phyloP scores from a whole-genome alignment of 192 early-diverging fungal species.

The Dispira parvispora region DNA sequence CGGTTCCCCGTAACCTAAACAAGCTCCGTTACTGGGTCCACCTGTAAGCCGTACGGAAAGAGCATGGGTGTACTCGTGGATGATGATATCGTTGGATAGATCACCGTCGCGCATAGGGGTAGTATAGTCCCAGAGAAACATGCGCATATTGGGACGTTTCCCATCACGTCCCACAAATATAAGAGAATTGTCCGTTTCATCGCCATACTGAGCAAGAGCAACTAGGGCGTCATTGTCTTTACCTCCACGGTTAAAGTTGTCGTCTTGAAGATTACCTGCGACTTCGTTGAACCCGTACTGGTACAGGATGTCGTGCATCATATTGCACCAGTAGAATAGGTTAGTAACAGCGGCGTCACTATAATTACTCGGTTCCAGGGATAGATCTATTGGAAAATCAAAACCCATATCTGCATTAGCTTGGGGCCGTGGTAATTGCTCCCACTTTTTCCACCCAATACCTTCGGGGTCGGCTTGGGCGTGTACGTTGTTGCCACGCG shows the following conservation, averaged over 20 bases:
- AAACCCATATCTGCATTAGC: constrained; percentile 20
- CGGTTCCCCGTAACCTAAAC: constrained; percentile 71
- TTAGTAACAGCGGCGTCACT: constrained; percentile 64
- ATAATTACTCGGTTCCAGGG: constrained; percentile 20
- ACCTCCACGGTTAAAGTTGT: constrained; percentile 66
- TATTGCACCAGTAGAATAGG: constrained; percentile 87
- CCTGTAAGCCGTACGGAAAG: constrained; percentile 82
- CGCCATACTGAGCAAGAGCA: constrained; percentile 83
- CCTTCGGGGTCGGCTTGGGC: constrained; percentile 6
- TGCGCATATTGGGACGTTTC: constrained; percentile 63
- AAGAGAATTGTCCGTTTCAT: constrained; percentile 90
- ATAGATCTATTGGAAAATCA: constrained; percentile 25
- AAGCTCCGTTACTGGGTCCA: constrained; percentile 74
- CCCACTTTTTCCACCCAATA: no score
- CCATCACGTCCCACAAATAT: constrained; percentile 79
- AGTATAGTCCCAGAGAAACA: constrained; percentile 80
- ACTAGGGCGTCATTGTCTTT: constrained; percentile 63
- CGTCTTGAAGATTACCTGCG: constrained; percentile 89
- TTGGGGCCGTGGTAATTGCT: not conserved
- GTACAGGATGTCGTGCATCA: constrained; percentile 75
- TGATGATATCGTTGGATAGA: constrained; percentile 77
- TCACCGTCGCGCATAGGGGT: constrained; percentile 61
- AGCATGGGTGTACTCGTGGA: constrained; percentile 90
- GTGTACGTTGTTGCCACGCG: constrained; percentile 4
- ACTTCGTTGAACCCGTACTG: constrained; percentile 82